Conservation (phyloP, 768 basidiomycete species). For the Agaricus sinodeliciosus region DNA sequence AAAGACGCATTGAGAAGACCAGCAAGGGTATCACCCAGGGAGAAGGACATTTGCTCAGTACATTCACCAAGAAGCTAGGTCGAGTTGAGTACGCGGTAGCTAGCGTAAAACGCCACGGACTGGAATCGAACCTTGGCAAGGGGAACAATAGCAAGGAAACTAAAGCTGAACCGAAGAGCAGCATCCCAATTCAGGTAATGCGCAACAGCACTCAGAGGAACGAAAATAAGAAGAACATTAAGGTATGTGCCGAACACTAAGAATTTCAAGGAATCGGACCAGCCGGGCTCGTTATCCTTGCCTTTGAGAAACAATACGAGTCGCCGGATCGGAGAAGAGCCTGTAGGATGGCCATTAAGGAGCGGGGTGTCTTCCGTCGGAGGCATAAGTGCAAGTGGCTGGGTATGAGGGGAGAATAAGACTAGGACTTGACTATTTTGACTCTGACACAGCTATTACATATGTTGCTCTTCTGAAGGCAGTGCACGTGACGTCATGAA, state of each 20-base stretch:
- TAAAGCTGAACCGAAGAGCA: conserved; percentile 64
- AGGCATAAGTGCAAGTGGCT: conserved; percentile 22
- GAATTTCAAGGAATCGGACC: conserved; percentile 47
- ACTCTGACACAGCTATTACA: background rate
- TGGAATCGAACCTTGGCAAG: conserved; percentile 65
- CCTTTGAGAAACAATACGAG: conserved; percentile 38
- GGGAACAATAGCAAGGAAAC: conserved; percentile 81
- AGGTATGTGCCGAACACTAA: conserved; percentile 63
- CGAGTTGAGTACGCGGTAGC: conserved; percentile 1
- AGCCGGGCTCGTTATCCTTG: conserved; percentile 61
- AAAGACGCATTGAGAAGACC: conserved; percentile 84
- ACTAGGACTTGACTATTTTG: background rate
- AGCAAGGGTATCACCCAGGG: conserved; percentile 79
- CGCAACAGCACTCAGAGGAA: conserved; percentile 65
- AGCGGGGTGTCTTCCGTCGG: conserved; percentile 40
- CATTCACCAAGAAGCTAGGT: conserved; percentile 68
- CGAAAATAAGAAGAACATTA: conserved; percentile 73
- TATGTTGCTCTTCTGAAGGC: conserved; percentile 14
- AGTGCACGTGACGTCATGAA: conserved; percentile 23
- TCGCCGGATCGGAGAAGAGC: conserved; percentile 24
- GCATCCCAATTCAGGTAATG: conserved; percentile 72
- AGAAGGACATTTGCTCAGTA: conserved; percentile 73
- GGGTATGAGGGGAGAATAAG: conserved; percentile 4
- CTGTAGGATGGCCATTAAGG: conserved; percentile 29
- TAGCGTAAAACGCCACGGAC: background rate